These are phyloP conservation scores for Phalaenopsis hybrid DNA, from an alignment of 116 monocot species.

Conservation along the genomic window DNA sequence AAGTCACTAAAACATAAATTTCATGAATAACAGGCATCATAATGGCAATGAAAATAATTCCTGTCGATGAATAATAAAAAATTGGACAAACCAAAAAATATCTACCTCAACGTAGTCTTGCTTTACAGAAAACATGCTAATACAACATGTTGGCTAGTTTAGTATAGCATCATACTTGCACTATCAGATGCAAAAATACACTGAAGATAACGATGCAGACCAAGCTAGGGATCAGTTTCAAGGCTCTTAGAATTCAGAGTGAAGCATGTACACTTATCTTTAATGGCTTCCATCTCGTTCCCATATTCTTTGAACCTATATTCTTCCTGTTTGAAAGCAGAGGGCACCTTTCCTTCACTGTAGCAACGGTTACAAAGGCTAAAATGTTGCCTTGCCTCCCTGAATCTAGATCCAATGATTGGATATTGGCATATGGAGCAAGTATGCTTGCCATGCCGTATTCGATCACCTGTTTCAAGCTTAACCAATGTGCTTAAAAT, in stretches of 20 bases:
- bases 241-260: conserved; percentile 50
- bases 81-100: conserved; percentile 12
- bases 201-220: background rate
- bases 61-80: conserved; percentile 4
- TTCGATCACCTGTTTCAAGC: conserved; percentile 80
- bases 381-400: conserved; percentile 68
- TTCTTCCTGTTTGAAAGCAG: conserved; percentile 73
- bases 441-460: conserved; percentile 64
- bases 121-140: conserved; percentile 27
- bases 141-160: conserved; percentile 12
- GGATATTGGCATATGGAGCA: conserved; percentile 90
- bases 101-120: conserved; percentile 15
- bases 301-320: conserved; percentile 95
- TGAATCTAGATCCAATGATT: conserved; percentile 90
- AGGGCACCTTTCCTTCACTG: conserved; percentile 97
- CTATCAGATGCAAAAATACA: conserved; percentile 8
- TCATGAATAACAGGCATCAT: background rate
- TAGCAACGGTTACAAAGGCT: conserved; percentile 89
- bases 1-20: background rate
- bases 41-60: background rate
- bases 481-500: conserved; percentile 77
- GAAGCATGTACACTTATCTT: conserved; percentile 94
- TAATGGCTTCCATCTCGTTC: conserved; percentile 70
- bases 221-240: conserved; percentile 39
- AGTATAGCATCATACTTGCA: conserved; percentile 8